phyloP scores from a whole-genome alignment of 257 asterid genomes.

The Fraxinus pennsylvanica region DNA sequence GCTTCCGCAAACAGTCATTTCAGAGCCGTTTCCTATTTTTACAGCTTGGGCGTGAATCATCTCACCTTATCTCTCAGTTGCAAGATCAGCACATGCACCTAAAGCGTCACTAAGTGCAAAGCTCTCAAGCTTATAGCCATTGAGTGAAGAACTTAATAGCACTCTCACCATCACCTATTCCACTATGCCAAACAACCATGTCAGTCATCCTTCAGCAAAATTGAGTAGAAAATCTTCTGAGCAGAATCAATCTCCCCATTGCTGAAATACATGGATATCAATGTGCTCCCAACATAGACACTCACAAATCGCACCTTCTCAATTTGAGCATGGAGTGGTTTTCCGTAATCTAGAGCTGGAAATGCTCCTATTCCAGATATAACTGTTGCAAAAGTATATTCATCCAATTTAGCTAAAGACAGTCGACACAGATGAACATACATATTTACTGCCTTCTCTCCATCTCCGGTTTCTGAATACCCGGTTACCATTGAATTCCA shows the following conservation, averaged over 20 bases:
- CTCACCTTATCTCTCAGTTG: constrained; percentile 66
- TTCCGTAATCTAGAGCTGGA: constrained; percentile 56
- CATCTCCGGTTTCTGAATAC: constrained; percentile 60
- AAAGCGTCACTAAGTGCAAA: constrained; percentile 63
- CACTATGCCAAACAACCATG: constrained; percentile 78
- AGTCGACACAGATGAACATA: constrained; percentile 41
- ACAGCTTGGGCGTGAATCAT: constrained; percentile 64
- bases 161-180: constrained; percentile 58
- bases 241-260: constrained; percentile 49
- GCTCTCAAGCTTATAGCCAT: constrained; percentile 52
- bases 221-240: constrained; percentile 50
- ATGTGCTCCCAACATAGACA: constrained; percentile 55
- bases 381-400: constrained; percentile 71
- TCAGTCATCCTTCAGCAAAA: constrained; percentile 70
- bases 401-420: constrained; percentile 54
- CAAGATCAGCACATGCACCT: constrained; percentile 84
- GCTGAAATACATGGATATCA: constrained; percentile 70
- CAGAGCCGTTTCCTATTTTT: constrained; percentile 60
- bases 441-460: constrained; percentile 54
- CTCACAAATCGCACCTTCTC: constrained; percentile 67
- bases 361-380: constrained; percentile 49
- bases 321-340: constrained; percentile 68
- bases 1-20: constrained; percentile 58
- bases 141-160: constrained; percentile 53
- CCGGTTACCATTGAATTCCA: constrained; percentile 90